Evolutionary conservation across 805 yeast species (phyloP), one percentile per base, ranked within the genome.

Genomic region (Myxozyma neglecta): DNA sequence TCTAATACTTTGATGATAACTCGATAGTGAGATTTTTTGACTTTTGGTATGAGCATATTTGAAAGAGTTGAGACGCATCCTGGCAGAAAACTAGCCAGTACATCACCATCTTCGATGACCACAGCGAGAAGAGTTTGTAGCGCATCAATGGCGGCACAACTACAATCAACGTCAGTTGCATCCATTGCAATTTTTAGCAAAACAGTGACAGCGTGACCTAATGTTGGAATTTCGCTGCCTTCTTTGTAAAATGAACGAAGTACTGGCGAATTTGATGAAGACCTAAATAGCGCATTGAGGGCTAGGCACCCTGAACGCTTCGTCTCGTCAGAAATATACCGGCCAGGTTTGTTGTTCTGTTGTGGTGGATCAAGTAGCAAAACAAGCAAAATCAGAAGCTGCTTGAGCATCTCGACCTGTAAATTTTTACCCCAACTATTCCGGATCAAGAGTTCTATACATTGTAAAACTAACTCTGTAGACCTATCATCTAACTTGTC

Each of bases 351-450:
- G 16, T 11, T 34, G 53, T 47, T 53, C 75, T 44, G 29, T 11
- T 67, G 63, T 42, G 83, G 81, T 11, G 76, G 68, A n/a, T 82
- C 82, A 14, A 83, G 75, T 6, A 84, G 63, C 60, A 74, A 79
- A 0, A 81, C 76, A 1, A 82, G 60, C 43, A 84, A 64, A 3
- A 85, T 81, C 18, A 81, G 70, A 20, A 84, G 70, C 64, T 84
- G 85, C 32, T 70, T 70, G 0, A 80, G 78, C 20, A 83, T 66
- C 1, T 72, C 73, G 24, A 68, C 68, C 0, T 79, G 74, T 8
- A 82, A 66, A 0, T 75, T 50, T 0, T 80, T 79, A 1, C 75
- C 67, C 88, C 88, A 85, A 59, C 82, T 80, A 53, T 77, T 69
- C 36, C 70, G 64, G 20, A 84, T 72, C n/a, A 86, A 69, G 4